Base-by-base conservation (phyloP, 352 stramenopile species). In the Globisporangium uncinulatum region DNA sequence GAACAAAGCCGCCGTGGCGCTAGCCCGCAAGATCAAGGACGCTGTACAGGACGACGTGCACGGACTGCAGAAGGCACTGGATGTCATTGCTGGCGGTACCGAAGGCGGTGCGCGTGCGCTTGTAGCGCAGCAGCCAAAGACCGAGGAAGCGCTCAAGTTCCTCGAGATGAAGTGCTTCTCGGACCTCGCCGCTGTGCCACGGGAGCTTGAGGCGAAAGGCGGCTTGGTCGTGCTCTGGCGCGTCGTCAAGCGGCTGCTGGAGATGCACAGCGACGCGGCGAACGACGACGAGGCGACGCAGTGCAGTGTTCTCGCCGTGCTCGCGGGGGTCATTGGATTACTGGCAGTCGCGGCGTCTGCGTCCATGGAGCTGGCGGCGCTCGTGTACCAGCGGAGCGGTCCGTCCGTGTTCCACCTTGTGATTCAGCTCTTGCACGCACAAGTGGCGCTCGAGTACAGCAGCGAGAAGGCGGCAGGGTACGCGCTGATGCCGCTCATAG, bases 11-110 rank as follows among this genome's bases (percentile, higher is more conserved):
- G 84, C 83, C 2, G 65, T 80, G 34, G 68, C 74, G 31, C 63
- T 94, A 52, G 79, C 81, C 54, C 70, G 81, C 31, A 83, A 81
- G 69, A 90, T 94, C 66, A 83, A 89, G 45, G 82, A 93, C 42
- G 57, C 66, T 1, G 78, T 89, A 17, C 67, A 79, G n/a, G 70
- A 87, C 15, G 84, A 94, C 50, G 67, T 85, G 1, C 73, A 90
- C 54, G 84, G 84, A 8, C 70, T 92, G n/a, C 79, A 87, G 29
- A 94, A 94, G 60, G 81, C 80, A 19, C 63, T 94, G 20, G 77
- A 92, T 36, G 63, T 63, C 20, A 70, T 94, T 52, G 32, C 67
- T 21, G 63, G 47, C 20, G 66, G 72, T 9, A 51, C 74, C 0
- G 57, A 67, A 9, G 54, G 56, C 1, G 67, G 46, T 13, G 24